Evolutionary conservation across 2,329 filamentous ascomycete genomes (phyloP), one percentile per base, ranked within the genome.

Genomic region (Bipolaris oryzae): DNA sequence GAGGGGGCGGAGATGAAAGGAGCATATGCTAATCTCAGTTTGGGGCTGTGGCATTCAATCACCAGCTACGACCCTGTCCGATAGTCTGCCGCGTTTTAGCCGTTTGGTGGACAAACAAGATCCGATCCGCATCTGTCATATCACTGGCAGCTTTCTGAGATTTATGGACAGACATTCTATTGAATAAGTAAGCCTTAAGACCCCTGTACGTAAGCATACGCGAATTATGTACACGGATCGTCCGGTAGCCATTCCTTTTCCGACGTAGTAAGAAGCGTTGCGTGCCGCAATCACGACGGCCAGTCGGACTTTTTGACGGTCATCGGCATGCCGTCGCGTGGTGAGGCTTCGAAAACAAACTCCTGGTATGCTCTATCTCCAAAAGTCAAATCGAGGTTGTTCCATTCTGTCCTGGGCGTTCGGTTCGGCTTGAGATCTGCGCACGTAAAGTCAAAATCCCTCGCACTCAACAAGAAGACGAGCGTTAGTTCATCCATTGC

Each of bases 401-500:
- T 67, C 68, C 68, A 75, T 7, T 49, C 50, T 5, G 67, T 58
- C n/a, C 66, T 54, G 25, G 58, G 67, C 47, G 52, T 67, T 52
- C 67, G 62, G 45, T 66, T 71, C 7, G 69, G 72, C 49, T 70
- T 65, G 13, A 74, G 31, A 33, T 63, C 58, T 6, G 60, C 64
- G 33, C 66, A 71, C 7, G 62, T 53, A 53, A 87, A 79, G 34
- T 85, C 81, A 45, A 85, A 83, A 16, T 80, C 78, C 46, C 82
- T 67, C 11, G 81, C 66, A 0, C 80, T 80, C 67, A 84, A 78
- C 3, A 80, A 79, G 25, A 86, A 69, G 6, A 82, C 75, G 56
- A 82, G 73, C 59, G 80, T 80, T 20, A 82, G 65, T 70, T 87
- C 84, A 15, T 84, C 73, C 71, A 81, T 79, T 0, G 80, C 84